These are phyloP conservation scores for Laburnicola sp. DNA, from an alignment of 2,329 filamentous ascomycete genomes.

Conservation along the genomic window DNA sequence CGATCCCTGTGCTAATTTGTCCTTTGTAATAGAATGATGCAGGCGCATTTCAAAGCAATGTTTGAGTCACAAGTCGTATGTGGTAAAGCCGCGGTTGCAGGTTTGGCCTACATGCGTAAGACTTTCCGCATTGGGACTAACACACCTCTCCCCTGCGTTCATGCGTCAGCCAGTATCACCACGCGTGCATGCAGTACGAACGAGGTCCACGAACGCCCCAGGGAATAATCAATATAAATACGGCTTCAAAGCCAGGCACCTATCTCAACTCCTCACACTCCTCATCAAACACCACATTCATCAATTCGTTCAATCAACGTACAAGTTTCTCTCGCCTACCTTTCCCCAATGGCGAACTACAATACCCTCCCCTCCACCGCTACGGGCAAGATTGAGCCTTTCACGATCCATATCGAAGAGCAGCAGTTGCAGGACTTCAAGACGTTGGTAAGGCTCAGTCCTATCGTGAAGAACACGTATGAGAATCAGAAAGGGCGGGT, in stretches of 20 bases:
- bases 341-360: constrained; percentile 3
- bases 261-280: too few relatives aligned
- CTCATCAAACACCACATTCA: too few relatives aligned
- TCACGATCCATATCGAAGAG: constrained; percentile 32
- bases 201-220: too few relatives aligned
- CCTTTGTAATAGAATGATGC: background rate
- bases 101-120: too few relatives aligned
- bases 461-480: constrained; percentile 37
- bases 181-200: background rate
- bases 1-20: too few relatives aligned
- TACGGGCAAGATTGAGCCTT: constrained; percentile 14
- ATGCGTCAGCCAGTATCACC: constrained; percentile 6
- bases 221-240: background rate
- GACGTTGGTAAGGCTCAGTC: constrained; percentile 31
- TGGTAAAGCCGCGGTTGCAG: too few relatives aligned
- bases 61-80: too few relatives aligned
- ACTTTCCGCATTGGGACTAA: background rate
- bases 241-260: background rate
- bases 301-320: too few relatives aligned
- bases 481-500: constrained; percentile 34
- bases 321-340: too few relatives aligned
- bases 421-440: constrained; percentile 37
- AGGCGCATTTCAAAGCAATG: background rate
- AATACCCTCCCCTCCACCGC: constrained; percentile 4
- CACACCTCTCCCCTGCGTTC: background rate